Conservation (phyloP, 495 filamentous ascomycete species). For the Aspergillus egyptiacus region DNA sequence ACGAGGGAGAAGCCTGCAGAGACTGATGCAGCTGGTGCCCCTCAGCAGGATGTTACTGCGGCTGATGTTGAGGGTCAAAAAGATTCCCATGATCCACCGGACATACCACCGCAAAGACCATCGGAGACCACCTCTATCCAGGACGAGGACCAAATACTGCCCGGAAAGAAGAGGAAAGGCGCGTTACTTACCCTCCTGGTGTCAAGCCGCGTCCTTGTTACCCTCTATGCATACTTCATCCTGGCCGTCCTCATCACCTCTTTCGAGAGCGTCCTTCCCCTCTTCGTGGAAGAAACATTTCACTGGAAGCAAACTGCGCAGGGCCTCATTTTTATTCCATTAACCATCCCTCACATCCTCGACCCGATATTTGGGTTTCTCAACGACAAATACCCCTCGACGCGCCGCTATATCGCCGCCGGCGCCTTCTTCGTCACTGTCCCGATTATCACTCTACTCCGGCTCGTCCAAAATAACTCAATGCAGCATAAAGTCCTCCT, state of each 20-base stretch:
- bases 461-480: conserved; percentile 58
- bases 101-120: not conserved
- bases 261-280: conserved; percentile 58
- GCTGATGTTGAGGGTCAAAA: not conserved
- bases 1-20: not conserved
- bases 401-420: conserved; percentile 55
- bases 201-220: conserved; percentile 50
- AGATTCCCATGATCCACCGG: not conserved
- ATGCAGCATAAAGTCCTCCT: conserved; percentile 60
- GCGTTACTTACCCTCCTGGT: conserved; percentile 40
- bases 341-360: conserved; percentile 60
- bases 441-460: conserved; percentile 58
- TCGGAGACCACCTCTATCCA: not conserved
- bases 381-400: conserved; percentile 54
- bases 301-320: conserved; percentile 62
- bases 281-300: conserved; percentile 61
- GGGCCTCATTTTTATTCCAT: conserved; percentile 67
- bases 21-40: not conserved
- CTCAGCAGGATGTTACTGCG: not conserved
- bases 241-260: conserved; percentile 35
- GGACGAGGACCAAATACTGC: not conserved
- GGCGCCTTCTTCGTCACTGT: conserved; percentile 55
- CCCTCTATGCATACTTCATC: conserved; percentile 53
- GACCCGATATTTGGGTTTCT: conserved; percentile 60
- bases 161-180: not conserved